These are phyloP conservation scores for Pisolithus orientalis DNA, from an alignment of 768 basidiomycete genomes.

Conservation along the genomic window DNA sequence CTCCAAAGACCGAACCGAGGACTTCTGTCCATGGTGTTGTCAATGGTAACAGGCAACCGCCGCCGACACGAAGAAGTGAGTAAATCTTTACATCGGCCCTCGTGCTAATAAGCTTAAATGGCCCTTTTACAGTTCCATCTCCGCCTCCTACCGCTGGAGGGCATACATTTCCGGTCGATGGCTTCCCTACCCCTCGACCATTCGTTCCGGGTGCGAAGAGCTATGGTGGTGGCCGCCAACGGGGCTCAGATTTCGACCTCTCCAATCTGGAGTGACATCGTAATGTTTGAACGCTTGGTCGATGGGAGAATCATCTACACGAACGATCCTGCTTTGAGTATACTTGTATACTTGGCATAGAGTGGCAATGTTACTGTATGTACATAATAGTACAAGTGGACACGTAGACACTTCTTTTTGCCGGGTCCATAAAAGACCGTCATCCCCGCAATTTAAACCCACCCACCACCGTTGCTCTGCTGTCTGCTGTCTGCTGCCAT, in stretches of 20 bases:
- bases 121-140: slow-evolving; percentile 37
- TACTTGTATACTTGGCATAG: neutral
- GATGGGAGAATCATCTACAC: too few relatives aligned
- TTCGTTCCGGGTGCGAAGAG: slow-evolving; percentile 45
- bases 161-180: slow-evolving; percentile 69
- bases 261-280: slow-evolving; percentile 16
- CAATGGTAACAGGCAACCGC: slow-evolving; percentile 29
- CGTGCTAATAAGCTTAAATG: slow-evolving; percentile 9
- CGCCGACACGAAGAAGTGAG: slow-evolving; percentile 46
- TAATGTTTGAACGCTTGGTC: neutral
- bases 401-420: slow-evolving; percentile 23
- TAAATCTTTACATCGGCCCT: slow-evolving; percentile 1
- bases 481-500: slow-evolving; percentile 37
- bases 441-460: neutral
- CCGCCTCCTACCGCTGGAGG: slow-evolving; percentile 59
- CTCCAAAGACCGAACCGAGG: slow-evolving; percentile 14
- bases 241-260: slow-evolving; percentile 69
- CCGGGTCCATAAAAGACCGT: slow-evolving; percentile 16
- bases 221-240: slow-evolving; percentile 60
- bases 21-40: slow-evolving; percentile 12
- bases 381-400: slow-evolving; percentile 9
- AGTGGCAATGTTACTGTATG: neutral
- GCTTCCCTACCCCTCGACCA: slow-evolving; percentile 71
- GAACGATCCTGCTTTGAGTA: neutral
- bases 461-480: slow-evolving; percentile 2